Percentiles rank a stretch among this genome's conserved stretches.
Conservation (phyloP, 345 rosid species). For the Lagerstroemia speciosa region DNA sequence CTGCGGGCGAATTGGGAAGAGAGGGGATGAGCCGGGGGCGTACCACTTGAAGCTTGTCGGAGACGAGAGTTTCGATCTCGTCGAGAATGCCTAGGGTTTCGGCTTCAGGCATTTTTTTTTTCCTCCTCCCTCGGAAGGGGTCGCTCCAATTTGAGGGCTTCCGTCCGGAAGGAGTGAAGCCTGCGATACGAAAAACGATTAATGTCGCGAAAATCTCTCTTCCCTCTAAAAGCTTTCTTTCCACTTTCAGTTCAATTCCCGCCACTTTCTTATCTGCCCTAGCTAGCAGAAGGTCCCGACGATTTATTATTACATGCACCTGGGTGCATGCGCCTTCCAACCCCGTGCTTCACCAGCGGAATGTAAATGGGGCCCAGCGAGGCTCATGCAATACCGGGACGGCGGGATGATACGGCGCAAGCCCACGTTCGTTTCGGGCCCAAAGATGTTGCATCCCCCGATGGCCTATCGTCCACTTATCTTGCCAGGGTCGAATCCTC, state of each 20-base stretch:
- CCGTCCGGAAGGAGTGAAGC: not conserved
- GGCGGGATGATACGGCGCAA: too few relatives aligned
- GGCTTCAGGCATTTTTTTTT: conserved; percentile 26
- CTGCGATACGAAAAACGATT: not conserved
- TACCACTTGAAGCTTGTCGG: conserved; percentile 82
- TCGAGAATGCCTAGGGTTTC: conserved; percentile 65
- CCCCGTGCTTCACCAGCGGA: too few relatives aligned
- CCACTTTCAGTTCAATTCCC: not conserved
- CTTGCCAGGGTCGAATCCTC: too few relatives aligned
- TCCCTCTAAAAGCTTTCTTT: not conserved
- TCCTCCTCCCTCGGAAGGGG: not conserved
- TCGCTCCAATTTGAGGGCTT: not conserved
- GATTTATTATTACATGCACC: too few relatives aligned
- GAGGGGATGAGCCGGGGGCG: not conserved
- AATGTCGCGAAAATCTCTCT: not conserved
- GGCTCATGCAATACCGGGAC: too few relatives aligned
- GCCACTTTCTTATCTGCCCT: not conserved
- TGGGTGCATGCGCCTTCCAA: too few relatives aligned
- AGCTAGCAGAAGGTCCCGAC: too few relatives aligned
- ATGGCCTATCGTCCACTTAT: too few relatives aligned
- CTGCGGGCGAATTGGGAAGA: not conserved
- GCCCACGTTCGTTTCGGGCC: too few relatives aligned
- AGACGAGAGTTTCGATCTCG: conserved; percentile 63
- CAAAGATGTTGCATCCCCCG: too few relatives aligned
- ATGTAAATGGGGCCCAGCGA: too few relatives aligned